Base-by-base conservation (phyloP, 2,329 filamentous ascomycete species). In the Pseudogymnoascus sp. region DNA sequence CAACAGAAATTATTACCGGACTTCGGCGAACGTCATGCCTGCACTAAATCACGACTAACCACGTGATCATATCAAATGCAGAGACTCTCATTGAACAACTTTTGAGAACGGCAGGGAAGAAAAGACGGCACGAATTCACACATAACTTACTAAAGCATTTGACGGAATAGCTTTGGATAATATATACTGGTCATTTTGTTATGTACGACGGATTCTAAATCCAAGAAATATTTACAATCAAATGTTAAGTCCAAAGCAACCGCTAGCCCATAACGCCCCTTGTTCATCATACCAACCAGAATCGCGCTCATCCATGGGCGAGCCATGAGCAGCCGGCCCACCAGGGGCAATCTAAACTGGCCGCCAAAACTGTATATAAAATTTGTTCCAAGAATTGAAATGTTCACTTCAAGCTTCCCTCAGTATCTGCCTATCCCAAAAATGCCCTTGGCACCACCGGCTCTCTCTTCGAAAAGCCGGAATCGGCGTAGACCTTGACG, bases 401-500 rank as follows among this genome's bases (percentile, higher is more conserved):
- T 28, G 22, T 15, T 33, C n/a, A 12, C 25, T 53, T 53, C 43
- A 30, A 53, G 43, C 25, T n/a, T 15, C 43, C n/a, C 5, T 25
- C 43, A 30, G n/a, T 5, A 4, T 2, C 25, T 50, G 43, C 33
- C 15, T 58, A 58, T 58, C 6, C 28, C 30, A 20, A 20, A 25
- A 20, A 58, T 11, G 30, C 28, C 53, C 35, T 58, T 36, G 30
- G 15, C 30, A 37, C 12, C 28, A 57, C 15, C 12, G 22, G 22
- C 22, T 9, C 20, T 15, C 22, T 28, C 20, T 50, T 50, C 2
- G 20, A 7, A 12, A 20, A 25, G 8, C 43, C 18, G 12, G 43
- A 36, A 5, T 58, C 5, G 18, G 20, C 22, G 71, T 80, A 90
- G 12, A 90, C 82, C 74, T 82, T 84, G 71, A 91, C 76, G 36